A percentile compares a stretch with the other conserved stretches of the same genome.
Evolutionary conservation across 805 yeast species (phyloP).

Genomic region (Millerozyma acaciae): DNA sequence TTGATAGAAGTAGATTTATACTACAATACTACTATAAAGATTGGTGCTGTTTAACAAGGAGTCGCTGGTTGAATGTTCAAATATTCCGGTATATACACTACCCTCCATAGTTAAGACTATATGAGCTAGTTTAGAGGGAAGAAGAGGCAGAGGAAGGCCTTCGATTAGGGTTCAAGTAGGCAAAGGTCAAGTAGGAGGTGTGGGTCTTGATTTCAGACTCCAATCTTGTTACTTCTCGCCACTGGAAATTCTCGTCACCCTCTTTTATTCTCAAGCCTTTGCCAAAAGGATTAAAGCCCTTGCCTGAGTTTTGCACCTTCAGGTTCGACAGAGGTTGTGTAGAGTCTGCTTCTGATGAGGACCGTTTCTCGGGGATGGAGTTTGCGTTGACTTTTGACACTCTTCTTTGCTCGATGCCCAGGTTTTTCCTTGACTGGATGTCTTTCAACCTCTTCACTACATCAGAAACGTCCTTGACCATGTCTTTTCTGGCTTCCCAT

Average conservation of each 20-base stretch:
- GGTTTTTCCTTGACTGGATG: conserved; percentile 63
- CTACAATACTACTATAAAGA: background rate
- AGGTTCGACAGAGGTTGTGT: conserved; percentile 12
- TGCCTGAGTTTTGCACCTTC: conserved; percentile 34
- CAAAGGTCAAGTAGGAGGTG: conserved; percentile 92
- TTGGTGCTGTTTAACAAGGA: conserved; percentile 1
- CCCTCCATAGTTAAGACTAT: background rate
- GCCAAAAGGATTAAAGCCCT: conserved; percentile 88
- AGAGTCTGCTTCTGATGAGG: conserved; percentile 19
- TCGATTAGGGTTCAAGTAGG: conserved; percentile 39
- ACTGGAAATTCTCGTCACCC: conserved; percentile 75
- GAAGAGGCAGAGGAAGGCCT: conserved; percentile 2
- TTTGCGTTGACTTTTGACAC: conserved; percentile 28
- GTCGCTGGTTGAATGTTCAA: conserved; percentile 1
- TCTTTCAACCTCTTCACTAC: conserved; percentile 74
- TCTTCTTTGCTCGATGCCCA: conserved; percentile 57
- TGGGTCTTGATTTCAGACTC: conserved; percentile 90
- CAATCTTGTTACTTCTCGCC: conserved; percentile 81
- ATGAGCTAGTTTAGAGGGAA: background rate
- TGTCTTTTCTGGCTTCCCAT: conserved; percentile 87
- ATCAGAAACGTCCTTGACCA: conserved; percentile 79
- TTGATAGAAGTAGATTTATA: conserved; percentile 1
- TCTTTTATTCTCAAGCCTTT: conserved; percentile 79
- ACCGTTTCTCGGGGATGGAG: conserved; percentile 20
- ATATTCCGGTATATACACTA: conserved; percentile 1